phyloP scores from a whole-genome alignment of 2,329 filamentous ascomycete genomes.

The Fusarium stilboides region DNA sequence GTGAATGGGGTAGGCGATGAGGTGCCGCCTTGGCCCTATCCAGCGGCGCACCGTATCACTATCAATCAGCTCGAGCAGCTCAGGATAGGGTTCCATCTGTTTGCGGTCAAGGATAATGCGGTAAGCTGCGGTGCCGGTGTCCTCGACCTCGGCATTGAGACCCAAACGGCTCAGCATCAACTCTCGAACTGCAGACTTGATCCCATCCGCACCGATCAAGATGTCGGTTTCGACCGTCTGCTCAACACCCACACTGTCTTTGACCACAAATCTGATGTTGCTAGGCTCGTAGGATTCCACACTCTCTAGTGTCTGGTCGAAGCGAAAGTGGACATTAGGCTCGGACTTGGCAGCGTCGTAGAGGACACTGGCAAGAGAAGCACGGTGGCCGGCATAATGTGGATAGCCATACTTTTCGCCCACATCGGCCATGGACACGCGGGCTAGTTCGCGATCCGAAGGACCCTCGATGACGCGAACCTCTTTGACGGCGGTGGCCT shows the following conservation, averaged over 20 bases:
- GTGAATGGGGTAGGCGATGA: slow-evolving; percentile 34
- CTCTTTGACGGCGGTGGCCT: slow-evolving; percentile 17
- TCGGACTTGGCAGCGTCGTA: slow-evolving; percentile 23
- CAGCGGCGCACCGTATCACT: slow-evolving; percentile 9
- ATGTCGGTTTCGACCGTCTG: slow-evolving; percentile 21
- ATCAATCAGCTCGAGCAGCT: slow-evolving; percentile 22
- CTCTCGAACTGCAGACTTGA: slow-evolving; percentile 31
- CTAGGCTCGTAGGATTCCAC: not conserved
- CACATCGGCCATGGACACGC: slow-evolving; percentile 19
- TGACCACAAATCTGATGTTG: slow-evolving; percentile 4
- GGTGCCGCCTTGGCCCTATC: slow-evolving; percentile 28
- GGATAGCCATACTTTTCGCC: slow-evolving; percentile 23
- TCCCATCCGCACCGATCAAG: slow-evolving; percentile 30
- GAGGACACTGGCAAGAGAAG: slow-evolving; percentile 17
- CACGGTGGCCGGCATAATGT: slow-evolving; percentile 26
- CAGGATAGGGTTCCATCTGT: slow-evolving; percentile 14
- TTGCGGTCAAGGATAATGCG: not conserved
- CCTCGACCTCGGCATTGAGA: not conserved
- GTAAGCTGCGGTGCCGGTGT: slow-evolving; percentile 20
- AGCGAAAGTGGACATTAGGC: slow-evolving; percentile 28
- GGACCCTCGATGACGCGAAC: slow-evolving; percentile 6
- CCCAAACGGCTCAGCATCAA: slow-evolving; percentile 17
- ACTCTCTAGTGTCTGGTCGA: slow-evolving; percentile 16
- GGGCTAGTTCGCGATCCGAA: not conserved
- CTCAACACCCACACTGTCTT: not conserved